A percentile compares a stretch with the other conserved stretches of the same genome.
phyloP scores from a whole-genome alignment of 1,284 basidiomycete genomes.

The Trichosporon sp. region DNA sequence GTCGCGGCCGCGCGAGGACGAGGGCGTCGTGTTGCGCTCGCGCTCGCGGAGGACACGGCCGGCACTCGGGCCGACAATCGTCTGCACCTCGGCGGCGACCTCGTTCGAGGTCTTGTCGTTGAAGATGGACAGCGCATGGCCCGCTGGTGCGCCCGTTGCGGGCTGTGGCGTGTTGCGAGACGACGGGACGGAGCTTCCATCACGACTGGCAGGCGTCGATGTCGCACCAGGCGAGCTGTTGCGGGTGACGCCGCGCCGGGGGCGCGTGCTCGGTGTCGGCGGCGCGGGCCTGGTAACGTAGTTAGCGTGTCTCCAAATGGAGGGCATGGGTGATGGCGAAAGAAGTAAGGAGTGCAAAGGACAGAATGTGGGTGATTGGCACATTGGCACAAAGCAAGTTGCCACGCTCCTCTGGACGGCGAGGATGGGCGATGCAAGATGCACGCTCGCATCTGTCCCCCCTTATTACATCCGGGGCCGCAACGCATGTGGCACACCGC shows the following conservation, averaged over 20 bases:
- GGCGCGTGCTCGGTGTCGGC: conserved; percentile 23
- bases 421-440: background rate
- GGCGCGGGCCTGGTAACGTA: conserved; percentile 23
- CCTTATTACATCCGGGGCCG: background rate
- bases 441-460: background rate
- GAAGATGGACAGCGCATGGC: conserved; percentile 42
- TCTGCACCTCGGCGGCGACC: conserved; percentile 31
- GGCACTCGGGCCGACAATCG: conserved; percentile 28
- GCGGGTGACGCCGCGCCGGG: conserved; percentile 21
- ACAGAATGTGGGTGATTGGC: conserved; percentile 3
- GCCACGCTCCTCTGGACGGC: conserved; percentile 4
- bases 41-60: conserved; percentile 24
- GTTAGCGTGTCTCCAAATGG: conserved; percentile 12
- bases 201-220: conserved; percentile 22
- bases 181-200: conserved; percentile 28
- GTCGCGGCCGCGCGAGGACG: conserved; percentile 30
- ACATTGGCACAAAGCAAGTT: conserved; percentile 13
- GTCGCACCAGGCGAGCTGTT: conserved; percentile 18
- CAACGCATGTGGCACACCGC: conserved; percentile 9
- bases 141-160: conserved; percentile 8
- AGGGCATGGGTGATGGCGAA: conserved; percentile 13
- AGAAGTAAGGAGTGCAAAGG: background rate
- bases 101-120: conserved; percentile 35
- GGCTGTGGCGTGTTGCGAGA: conserved; percentile 28
- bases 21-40: conserved; percentile 15